Percentiles rank a stretch among this genome's conserved stretches.
Conservation (phyloP, 441 rosid species). For the Gossypium lobatum region DNA sequence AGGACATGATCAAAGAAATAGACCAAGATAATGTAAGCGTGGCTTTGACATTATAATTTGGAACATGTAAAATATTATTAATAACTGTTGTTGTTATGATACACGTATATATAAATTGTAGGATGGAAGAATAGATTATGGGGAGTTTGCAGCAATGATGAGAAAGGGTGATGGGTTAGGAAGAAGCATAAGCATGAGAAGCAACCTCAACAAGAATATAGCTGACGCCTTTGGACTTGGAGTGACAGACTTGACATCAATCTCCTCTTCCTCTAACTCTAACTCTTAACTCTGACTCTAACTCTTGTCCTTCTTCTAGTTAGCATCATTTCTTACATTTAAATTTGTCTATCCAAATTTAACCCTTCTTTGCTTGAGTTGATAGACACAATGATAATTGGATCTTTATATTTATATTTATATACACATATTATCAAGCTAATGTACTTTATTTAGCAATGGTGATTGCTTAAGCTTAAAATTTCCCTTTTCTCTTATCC, state of each 20-base stretch:
- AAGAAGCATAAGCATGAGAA: not conserved
- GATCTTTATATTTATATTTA: too few relatives aligned
- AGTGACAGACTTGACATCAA: not conserved
- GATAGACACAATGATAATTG: not conserved
- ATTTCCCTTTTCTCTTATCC: too few relatives aligned
- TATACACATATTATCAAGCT: not conserved
- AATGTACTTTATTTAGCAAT: not conserved
- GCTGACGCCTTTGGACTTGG: not conserved
- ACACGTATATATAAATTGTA: not conserved
- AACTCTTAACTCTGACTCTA: not conserved
- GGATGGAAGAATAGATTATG: not conserved
- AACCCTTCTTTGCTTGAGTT: not conserved
- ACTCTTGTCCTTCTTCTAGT: not conserved
- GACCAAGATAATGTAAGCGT: constrained; percentile 79
- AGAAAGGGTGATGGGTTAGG: not conserved
- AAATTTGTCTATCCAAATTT: not conserved
- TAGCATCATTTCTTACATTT: not conserved
- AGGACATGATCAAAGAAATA: constrained; percentile 72
- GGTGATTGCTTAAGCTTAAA: not conserved
- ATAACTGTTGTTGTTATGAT: not conserved
- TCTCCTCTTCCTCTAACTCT: not conserved
- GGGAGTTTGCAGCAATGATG: not conserved
- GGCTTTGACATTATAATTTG: not conserved
- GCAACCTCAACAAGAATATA: not conserved
- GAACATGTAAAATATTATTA: not conserved